Evolutionary conservation across 1,284 basidiomycete species (phyloP).

Genomic region (Papiliotrema flavescens): DNA sequence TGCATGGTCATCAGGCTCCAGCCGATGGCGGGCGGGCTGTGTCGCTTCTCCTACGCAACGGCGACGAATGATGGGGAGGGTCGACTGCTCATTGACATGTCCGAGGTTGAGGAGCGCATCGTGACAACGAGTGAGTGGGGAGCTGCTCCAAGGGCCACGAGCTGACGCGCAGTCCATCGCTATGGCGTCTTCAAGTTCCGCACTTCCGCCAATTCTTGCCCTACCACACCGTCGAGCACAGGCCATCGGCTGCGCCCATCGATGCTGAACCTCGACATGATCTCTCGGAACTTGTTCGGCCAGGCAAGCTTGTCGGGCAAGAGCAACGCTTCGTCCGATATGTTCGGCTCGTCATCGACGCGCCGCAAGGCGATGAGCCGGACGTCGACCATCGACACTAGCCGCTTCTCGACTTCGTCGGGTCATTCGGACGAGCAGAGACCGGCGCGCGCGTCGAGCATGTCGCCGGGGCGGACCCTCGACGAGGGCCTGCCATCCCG

Average conservation of each 20-base stretch:
- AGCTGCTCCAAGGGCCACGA: background rate
- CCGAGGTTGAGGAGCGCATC: constrained; percentile 65
- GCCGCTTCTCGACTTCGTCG: constrained; percentile 11
- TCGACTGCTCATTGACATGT: constrained; percentile 64
- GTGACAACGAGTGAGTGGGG: constrained; percentile 68
- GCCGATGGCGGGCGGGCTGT: constrained; percentile 74
- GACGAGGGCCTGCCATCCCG: background rate
- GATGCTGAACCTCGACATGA: constrained; percentile 76
- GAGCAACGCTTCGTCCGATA: constrained; percentile 16
- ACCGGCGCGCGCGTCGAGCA: constrained; percentile 1
- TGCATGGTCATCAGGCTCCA: constrained; percentile 63
- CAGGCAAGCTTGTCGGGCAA: constrained; percentile 31
- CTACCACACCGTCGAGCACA: constrained; percentile 69
- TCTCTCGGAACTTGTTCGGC: constrained; percentile 57
- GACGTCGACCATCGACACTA: constrained; percentile 28
- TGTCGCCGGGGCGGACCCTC: constrained; percentile 1
- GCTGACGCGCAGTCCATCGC: constrained; percentile 63
- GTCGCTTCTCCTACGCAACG: constrained; percentile 50
- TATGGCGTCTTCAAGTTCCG: constrained; percentile 80
- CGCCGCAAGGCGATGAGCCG: constrained; percentile 29
- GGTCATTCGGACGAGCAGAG: constrained; percentile 3
- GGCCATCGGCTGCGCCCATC: constrained; percentile 65
- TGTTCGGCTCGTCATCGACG: constrained; percentile 28
- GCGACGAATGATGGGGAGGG: constrained; percentile 67
- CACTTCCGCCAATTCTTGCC: constrained; percentile 67